phyloP scores from a whole-genome alignment of 345 rosid species.

The Excoecaria agallocha region DNA sequence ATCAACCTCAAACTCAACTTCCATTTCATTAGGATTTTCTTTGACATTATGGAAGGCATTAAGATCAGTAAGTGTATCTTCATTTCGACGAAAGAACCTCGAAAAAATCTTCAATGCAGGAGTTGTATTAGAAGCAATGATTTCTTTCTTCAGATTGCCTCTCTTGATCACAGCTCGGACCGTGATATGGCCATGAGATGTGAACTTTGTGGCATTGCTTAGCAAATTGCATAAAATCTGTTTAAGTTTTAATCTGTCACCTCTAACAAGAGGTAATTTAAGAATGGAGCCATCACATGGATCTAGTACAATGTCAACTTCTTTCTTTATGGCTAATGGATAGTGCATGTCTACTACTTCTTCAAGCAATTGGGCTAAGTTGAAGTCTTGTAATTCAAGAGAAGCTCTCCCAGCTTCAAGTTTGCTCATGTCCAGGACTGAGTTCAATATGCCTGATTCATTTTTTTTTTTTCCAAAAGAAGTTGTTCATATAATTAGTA shows the following conservation, averaged over 20 bases:
- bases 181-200: constrained; percentile 33
- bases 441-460: constrained; percentile 31
- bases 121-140: constrained; percentile 28
- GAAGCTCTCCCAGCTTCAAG: constrained; percentile 36
- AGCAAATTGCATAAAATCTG: constrained; percentile 38
- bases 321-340: constrained; percentile 32
- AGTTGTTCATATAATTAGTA: too few species aligned
- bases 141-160: constrained; percentile 24
- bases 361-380: constrained; percentile 32
- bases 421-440: constrained; percentile 36
- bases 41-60: constrained; percentile 27
- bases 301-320: constrained; percentile 35
- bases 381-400: constrained; percentile 32
- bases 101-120: constrained; percentile 23
- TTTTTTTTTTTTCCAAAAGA: too few species aligned
- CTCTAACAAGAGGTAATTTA: constrained; percentile 22
- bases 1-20: constrained; percentile 39
- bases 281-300: constrained; percentile 35
- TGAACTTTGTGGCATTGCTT: constrained; percentile 37
- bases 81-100: constrained; percentile 3
- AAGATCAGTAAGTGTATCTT: constrained; percentile 21
- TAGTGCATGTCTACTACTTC: constrained; percentile 35
- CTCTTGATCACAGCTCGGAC: constrained; percentile 29
- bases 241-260: constrained; percentile 30
- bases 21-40: constrained; percentile 24